Evolutionary conservation across 1,284 basidiomycete genomes (phyloP), one percentile per base, ranked within the genome.

Genomic region (Sporisorium exsertum): DNA sequence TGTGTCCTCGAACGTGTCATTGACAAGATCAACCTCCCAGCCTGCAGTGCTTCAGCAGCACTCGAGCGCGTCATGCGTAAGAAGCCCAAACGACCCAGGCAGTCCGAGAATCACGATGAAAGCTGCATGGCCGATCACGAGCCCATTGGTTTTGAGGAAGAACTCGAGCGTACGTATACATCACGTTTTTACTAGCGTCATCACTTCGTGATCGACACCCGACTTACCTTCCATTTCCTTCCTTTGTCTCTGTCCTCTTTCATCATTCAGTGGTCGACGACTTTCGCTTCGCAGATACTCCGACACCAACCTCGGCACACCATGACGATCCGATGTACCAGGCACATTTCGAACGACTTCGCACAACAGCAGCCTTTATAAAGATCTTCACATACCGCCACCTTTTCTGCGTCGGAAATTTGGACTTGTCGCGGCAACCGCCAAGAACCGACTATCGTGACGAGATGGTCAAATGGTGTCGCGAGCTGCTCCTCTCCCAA

Each of bases 121-220:
- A 69, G 66, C 37, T 77, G 74, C 59, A 77, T 72, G 74, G 69
- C 74, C 18, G 74, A 77, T 49, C 74, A 77, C 52, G 74, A 70
- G 22, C 51, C 70, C 13, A 72, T 77, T 43, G 70, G 74, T 3
- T 77, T 77, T 16, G 61, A 62, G 1, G 69, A 77, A 40, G 74
- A 77, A 45, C 70, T 77, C 18, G 74, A 77, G 33, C 56, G 50
- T 63, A 24, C 33, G 47, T 55, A 10, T n/a, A 6, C 27, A 49
- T n/a, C 27, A n/a, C n/a, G n/a, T 15, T n/a, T 32, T 16, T 20
- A 24, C n/a, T n/a, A 7, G 12, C 29, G 10, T 42, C 46, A 16
- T 26, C 27, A 33, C n/a, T 22, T 42, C 42, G 16, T 18, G 16
- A 2, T 26, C 3, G 22, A 7, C 45, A 7, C 27, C 33, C 16